Evolutionary conservation across 352 stramenopile species (phyloP), one percentile per base, ranked within the genome.

Genomic region (Phytophthora idaei): DNA sequence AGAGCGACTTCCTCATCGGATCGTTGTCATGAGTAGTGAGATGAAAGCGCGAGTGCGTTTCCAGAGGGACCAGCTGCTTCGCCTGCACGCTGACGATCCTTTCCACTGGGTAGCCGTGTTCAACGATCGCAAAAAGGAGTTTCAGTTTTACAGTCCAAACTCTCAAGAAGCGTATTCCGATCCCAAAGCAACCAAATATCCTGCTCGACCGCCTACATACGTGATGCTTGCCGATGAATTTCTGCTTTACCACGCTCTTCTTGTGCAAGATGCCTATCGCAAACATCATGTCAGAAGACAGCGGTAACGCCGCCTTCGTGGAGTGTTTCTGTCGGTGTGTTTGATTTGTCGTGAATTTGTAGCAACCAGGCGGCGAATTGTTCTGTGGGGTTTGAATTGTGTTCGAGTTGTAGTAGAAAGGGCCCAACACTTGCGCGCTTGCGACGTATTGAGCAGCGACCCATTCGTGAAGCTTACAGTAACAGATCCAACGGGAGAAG

Each of bases 251-350:
- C 73, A 89, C 44, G 81, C 90, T 3, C 66, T 93, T 48, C 59
- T 92, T 11, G 74, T 90, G 1, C 85, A 93, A 75, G 83, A 92
- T 51, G 74, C 81, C 0, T 89, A 83, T 60, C 78, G 85, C 4
- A 69, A 60, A 36, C 77, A 73, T 44, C 65, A 51, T 5, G n/a
- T 10, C 0, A 64, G 64, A 39, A 71, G 69, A 9, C 64, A 51
- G 10, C 64, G 64, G 25, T 58, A 70, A 1, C 72, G 77, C 0
- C 56, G 54, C 1, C 15, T 81, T 14, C 73, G 67, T 25, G 81
- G 83, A 1, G 52, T 90, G 1, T 36, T 79, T 12, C 39, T 73
- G 31, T 81, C 73, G 2, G 63, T 53, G 5, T 69, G 57, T 31
- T 76, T 74, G 66, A 37, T 74, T 21, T 62, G 61, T 6, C 34